Conservation (phyloP, 108 stramenopile species). For the Nitzschia palea region DNA sequence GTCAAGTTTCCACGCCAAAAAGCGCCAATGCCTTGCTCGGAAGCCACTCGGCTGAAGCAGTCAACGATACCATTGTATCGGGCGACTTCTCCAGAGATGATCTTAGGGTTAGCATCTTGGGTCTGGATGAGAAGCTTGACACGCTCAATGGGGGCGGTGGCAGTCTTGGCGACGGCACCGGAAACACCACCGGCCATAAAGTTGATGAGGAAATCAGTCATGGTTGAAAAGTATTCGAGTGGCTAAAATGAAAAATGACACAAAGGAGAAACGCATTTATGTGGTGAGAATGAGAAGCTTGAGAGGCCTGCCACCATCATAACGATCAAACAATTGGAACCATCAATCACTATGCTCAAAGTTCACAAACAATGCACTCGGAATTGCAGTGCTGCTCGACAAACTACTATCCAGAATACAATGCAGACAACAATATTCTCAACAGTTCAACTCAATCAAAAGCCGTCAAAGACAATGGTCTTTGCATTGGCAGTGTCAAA, state of each 20-base stretch:
- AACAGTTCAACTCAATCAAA: too few species aligned
- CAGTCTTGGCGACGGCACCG: slow-evolving; percentile 94
- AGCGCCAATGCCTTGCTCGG: slow-evolving; percentile 89
- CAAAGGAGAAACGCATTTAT: not conserved
- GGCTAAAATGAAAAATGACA: not conserved
- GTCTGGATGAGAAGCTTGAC: slow-evolving; percentile 99
- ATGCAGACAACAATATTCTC: too few species aligned
- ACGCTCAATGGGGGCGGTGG: slow-evolving; percentile 98
- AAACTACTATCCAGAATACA: too few species aligned
- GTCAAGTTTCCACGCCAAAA: slow-evolving; percentile 99
- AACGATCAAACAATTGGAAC: too few species aligned
- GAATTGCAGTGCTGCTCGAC: too few species aligned
- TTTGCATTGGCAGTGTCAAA: too few species aligned
- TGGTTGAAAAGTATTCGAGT: not conserved
- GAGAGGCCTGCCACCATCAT: too few species aligned
- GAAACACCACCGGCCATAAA: slow-evolving; percentile 93
- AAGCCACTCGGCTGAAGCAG: slow-evolving; percentile 94
- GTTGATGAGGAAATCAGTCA: slow-evolving; percentile 82
- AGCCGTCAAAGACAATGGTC: too few species aligned
- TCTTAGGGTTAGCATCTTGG: slow-evolving; percentile 97
- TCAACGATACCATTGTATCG: slow-evolving; percentile 96
- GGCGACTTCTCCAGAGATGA: slow-evolving; percentile 91
- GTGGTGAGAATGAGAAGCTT: too few species aligned
- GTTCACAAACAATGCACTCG: too few species aligned
- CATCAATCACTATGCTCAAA: too few species aligned